phyloP scores from a whole-genome alignment of 345 rosid species.

The Ceriops zippeliana region DNA sequence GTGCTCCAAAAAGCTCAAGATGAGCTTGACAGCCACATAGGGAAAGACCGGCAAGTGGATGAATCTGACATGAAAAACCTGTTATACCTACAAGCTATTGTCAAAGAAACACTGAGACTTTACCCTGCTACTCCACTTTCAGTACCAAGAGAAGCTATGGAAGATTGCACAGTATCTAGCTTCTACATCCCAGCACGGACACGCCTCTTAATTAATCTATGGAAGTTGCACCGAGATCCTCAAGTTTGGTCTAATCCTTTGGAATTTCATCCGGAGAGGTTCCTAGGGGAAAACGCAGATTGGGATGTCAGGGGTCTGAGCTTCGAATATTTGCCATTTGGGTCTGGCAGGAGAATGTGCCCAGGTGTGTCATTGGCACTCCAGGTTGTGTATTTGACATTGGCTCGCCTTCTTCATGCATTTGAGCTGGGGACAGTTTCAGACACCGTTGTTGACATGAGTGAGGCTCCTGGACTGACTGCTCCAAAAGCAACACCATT shows the following conservation, averaged over 20 bases:
- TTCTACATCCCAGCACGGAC: conserved; percentile 16
- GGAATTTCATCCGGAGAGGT: conserved; percentile 22
- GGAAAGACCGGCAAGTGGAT: conserved; percentile 12
- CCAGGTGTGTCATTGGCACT: conserved; percentile 16
- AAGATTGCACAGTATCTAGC: conserved; percentile 13
- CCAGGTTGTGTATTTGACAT: conserved; percentile 10
- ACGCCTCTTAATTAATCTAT: conserved; percentile 8
- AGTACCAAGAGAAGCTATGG: conserved; percentile 13
- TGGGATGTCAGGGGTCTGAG: conserved; percentile 10
- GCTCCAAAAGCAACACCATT: conserved; percentile 6
- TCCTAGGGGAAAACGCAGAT: conserved; percentile 6
- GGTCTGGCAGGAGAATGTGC: conserved; percentile 23
- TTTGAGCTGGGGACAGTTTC: conserved; percentile 11
- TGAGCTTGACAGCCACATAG: conserved; percentile 12
- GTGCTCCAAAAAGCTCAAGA: conserved; percentile 8
- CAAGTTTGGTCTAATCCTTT: conserved; percentile 9
- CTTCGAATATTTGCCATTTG: conserved; percentile 16
- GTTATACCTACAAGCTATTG: conserved; percentile 20
- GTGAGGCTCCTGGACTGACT: conserved; percentile 9
- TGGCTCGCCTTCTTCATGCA: conserved; percentile 20
- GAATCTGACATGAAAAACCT: conserved; percentile 14
- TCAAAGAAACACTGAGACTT: conserved; percentile 20
- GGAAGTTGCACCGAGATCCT: conserved; percentile 26
- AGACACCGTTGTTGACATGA: conserved; percentile 10
- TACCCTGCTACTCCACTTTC: conserved; percentile 16